phyloP scores from a whole-genome alignment of 2,329 filamentous ascomycete species.

The Plenodomus tracheiphilus region DNA sequence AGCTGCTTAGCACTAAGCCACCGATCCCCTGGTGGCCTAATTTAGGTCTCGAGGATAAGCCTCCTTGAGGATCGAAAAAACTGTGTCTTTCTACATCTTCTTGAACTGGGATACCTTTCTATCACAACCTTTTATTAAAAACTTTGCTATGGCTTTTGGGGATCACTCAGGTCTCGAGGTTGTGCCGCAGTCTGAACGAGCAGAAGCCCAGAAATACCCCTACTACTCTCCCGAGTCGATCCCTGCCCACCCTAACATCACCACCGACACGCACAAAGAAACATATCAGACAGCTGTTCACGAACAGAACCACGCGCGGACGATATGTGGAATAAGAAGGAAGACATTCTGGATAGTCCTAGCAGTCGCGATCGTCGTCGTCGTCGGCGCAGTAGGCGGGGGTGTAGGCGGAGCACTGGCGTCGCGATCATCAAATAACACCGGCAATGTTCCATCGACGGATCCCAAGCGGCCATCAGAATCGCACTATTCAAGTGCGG shows the following conservation, averaged over 20 bases:
- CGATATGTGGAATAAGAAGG: slow-evolving; percentile 13
- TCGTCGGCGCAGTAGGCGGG: slow-evolving; percentile 13
- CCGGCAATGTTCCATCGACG: slow-evolving; percentile 1
- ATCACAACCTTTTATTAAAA: too few relatives aligned
- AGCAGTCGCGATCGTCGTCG: slow-evolving; percentile 8
- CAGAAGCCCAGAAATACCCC: slow-evolving; percentile 2
- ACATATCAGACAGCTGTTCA: not conserved
- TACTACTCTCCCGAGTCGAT: slow-evolving; percentile 4
- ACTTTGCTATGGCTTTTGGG: not conserved
- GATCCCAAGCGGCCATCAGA: not conserved
- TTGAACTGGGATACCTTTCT: not conserved
- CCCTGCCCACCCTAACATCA: not conserved
- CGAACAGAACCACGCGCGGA: not conserved
- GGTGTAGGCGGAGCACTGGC: slow-evolving; percentile 16
- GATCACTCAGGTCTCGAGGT: slow-evolving; percentile 6
- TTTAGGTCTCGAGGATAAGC: not conserved
- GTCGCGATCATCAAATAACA: slow-evolving; percentile 5
- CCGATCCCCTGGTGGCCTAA: not conserved
- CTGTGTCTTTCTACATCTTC: not conserved
- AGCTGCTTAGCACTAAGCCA: not conserved
- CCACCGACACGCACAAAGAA: slow-evolving; percentile 3
- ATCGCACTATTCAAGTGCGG: not conserved
- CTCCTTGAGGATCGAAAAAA: not conserved
- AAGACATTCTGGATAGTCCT: slow-evolving; percentile 12
- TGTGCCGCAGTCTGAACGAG: not conserved